Base-by-base conservation (phyloP, 768 basidiomycete genomes). In the Xanthoconium purpureum region DNA sequence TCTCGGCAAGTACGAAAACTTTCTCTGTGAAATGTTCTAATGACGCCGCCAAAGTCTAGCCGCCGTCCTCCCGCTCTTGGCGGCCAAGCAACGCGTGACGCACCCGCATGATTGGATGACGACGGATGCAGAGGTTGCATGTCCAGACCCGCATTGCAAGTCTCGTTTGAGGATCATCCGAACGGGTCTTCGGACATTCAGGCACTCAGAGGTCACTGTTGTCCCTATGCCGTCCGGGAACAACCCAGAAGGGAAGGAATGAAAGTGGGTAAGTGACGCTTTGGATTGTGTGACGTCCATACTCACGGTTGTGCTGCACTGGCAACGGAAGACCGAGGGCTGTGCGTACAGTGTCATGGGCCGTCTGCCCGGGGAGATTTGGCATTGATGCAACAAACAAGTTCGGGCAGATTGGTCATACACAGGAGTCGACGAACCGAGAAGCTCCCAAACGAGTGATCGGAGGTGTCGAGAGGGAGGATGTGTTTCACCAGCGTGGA, bases 91-190 rank as follows among this genome's bases (percentile, higher is more conserved):
- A 56, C 78, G 85, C 6, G 69, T 69, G 14, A 80, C 79, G 3
- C 70, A 84, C 50, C 62, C 72, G 1, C 78, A 82, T 57, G 85
- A 87, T 65, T 87, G 87, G 84, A 87, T 88, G 80, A 73, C 82
- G 6, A 83, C 84, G 2, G 86, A 88, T 56, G 78, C 76, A 0
- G 80, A 84, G 60, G 69, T 88, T 30, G 85, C 84, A 0, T 88
- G 85, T 61, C 87, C 84, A 0, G 86, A 87, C 65, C 85, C 86
- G 2, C 70, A 84, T 54, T 88, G 87, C 69, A 78, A 75, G 43
- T 85, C 84, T 5, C 71, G 75, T 11, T 61, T 86, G 66, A 78
- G 68, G 60, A 83, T 88, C 18, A 68, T 68, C 9, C 74, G 84
- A 50, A 80, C 75, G 1, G 80, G 79, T 3, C 43, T 78, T 50